Base-by-base conservation (phyloP, 345 rosid genomes). In the Durio zibethinus region DNA sequence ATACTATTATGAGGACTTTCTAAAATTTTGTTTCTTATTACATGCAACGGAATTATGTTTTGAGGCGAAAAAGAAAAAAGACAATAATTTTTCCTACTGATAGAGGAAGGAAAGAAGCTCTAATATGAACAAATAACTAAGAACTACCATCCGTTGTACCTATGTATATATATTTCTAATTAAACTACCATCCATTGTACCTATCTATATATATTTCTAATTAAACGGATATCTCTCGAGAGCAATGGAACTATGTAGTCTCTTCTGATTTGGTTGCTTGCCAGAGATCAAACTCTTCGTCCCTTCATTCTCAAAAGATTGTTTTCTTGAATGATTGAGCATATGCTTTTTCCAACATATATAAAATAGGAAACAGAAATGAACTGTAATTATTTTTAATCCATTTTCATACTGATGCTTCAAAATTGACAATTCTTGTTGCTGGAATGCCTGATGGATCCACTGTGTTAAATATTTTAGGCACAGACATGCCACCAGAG, bases 401-500 rank as follows among this genome's bases (percentile, higher is more conserved):
- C 72, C 38, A 48, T 62, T 35, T 11, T 76, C 78, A 35, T 61
- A 87, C 84, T 4, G 89, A 83, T 59, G 81, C 81, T 21, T 86
- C 80, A 76, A 81, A 87, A 68, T 83, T 80, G 25, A 85, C 84
- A 8, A 72, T 64, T 54, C 81, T 82, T 14, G 85, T 57, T 68
- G 80, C 56, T 38, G 66, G 85, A 33, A 33, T 33, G 36, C 36
- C 36, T 33, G 36, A 33, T 33, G 36, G 36, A 33, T 33, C 36
- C 36, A 33, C 36, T 33, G 36, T 33, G 36, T 1, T 33, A 1
- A 33, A 33, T 4, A 33, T 33, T 33, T 33, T 85, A 74, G 96
- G 96, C 67, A 91, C 88, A 4, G 93, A 91, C 89, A 89, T 85
- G 35, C 93, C 92, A 29, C 93, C 93, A 0, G 96, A 91, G 76